phyloP scores from a whole-genome alignment of 1,139 yeast genomes.

The Sugiyamaella sp. region DNA sequence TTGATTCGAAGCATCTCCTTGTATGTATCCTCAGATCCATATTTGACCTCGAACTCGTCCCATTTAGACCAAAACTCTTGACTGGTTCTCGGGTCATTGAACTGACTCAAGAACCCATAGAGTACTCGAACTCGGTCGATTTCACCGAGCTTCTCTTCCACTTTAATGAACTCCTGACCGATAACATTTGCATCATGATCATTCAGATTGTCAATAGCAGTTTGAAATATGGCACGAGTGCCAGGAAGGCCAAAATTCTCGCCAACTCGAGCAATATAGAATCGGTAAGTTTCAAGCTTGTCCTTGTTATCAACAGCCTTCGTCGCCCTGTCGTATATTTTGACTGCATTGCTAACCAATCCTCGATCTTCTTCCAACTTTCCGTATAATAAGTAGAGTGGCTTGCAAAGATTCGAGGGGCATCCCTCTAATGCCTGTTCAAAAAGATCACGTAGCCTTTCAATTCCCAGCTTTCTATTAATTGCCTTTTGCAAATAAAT shows the following conservation, averaged over 20 bases:
- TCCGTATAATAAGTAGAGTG: constrained; percentile 59
- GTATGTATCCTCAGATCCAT: constrained; percentile 72
- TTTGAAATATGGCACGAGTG: constrained; percentile 47
- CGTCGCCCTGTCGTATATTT: constrained; percentile 50
- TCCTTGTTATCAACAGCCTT: constrained; percentile 42
- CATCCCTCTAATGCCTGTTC: constrained; percentile 61
- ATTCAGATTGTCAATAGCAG: constrained; percentile 49
- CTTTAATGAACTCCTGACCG: constrained; percentile 49
- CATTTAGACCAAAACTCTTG: constrained; percentile 61
- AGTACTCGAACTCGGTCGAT: constrained; percentile 63
- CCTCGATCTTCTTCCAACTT: constrained; percentile 62
- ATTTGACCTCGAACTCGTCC: constrained; percentile 70
- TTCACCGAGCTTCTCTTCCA: constrained; percentile 56
- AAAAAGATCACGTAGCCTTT: constrained; percentile 71
- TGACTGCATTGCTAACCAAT: constrained; percentile 48
- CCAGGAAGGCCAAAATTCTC: constrained; percentile 44
- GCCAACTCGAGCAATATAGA: constrained; percentile 40
- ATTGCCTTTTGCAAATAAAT: constrained; percentile 61
- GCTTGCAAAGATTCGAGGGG: constrained; percentile 52
- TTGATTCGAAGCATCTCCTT: constrained; percentile 74
- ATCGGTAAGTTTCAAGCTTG: constrained; percentile 43
- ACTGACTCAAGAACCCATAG: constrained; percentile 52
- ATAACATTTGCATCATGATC: constrained; percentile 40
- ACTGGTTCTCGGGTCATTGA: constrained; percentile 47
- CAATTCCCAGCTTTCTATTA: constrained; percentile 48